These are phyloP conservation scores for Amauroascus verrucosus DNA, from an alignment of 2,329 filamentous ascomycete genomes.

Conservation along the genomic window DNA sequence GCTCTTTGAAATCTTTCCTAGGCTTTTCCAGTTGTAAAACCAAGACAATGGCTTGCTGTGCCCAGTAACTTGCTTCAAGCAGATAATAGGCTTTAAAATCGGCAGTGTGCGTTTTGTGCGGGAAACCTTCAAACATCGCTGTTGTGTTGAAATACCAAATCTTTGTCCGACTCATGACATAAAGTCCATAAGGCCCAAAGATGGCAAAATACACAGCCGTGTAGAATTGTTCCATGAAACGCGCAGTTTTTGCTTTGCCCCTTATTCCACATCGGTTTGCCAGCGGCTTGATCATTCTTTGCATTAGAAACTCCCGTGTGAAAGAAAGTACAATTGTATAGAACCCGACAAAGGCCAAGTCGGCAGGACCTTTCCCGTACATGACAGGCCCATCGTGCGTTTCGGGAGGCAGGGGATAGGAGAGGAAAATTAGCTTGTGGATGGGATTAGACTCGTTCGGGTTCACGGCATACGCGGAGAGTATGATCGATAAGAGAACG, in stretches of 20 bases:
- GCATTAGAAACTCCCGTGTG: slow-evolving; percentile 93
- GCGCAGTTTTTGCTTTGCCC: slow-evolving; percentile 65
- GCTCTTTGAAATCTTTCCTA: slow-evolving; percentile 87
- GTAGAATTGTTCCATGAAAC: slow-evolving; percentile 95
- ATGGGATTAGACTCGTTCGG: slow-evolving; percentile 70
- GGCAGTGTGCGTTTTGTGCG: slow-evolving; percentile 69
- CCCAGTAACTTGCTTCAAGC: slow-evolving; percentile 90
- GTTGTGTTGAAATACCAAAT: slow-evolving; percentile 92
- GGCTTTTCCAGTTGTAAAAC: slow-evolving; percentile 83
- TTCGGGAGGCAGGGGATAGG: slow-evolving; percentile 61
- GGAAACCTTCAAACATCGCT: slow-evolving; percentile 83
- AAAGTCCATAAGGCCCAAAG: slow-evolving; percentile 73
- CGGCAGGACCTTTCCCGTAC: slow-evolving; percentile 82
- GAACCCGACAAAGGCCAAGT: slow-evolving; percentile 78
- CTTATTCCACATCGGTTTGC: slow-evolving; percentile 60
- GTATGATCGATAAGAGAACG: slow-evolving; percentile 52
- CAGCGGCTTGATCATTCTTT: slow-evolving; percentile 69
- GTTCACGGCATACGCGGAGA: slow-evolving; percentile 61
- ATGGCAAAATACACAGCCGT: slow-evolving; percentile 82
- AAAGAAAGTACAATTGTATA: slow-evolving; percentile 86
- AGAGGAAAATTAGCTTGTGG: slow-evolving; percentile 76
- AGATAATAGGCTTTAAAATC: slow-evolving; percentile 93
- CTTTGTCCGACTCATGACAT: slow-evolving; percentile 81
- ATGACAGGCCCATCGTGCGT: slow-evolving; percentile 45
- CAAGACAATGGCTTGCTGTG: slow-evolving; percentile 83